Evolutionary conservation across 2,329 filamentous ascomycete genomes (phyloP), one percentile per base, ranked within the genome.

Genomic region (Trichophyton schoenleinii): DNA sequence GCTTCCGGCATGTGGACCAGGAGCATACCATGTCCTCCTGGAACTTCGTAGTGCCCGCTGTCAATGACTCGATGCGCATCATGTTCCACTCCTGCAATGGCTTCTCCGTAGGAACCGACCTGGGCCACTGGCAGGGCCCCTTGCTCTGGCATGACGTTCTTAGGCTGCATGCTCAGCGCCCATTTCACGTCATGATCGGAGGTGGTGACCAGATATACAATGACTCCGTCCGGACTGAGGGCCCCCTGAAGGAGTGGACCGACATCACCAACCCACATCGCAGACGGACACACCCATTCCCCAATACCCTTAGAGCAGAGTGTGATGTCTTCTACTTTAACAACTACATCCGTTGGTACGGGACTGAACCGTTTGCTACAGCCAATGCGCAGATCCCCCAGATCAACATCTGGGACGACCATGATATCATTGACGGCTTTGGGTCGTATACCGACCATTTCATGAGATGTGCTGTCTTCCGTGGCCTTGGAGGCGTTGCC

Each of bases 171-270:
- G 78, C 78, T 66, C 70, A 80, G 69, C 78, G 78, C 64, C 83
- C 83, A 6, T 84, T 86, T 71, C 82, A 85, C 68, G 81, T 84
- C 66, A 88, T 87, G 86, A 82, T 96, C 64, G 92, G 92, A 59
- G 92, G 92, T 62, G 92, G 92, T 63, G 92, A 97, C 70, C 92
- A 96, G 74, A 85, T 86, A 66, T 87, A 87, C 74, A 86, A 86
- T 66, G 84, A 86, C 61, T 89, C 88, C 25, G 89, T 97, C 66
- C 83, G 92, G 64, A 89, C 96, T 1, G 79, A 86, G 59, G 92
- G 91, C 0, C 92, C 92, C 0, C 76, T 97, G 64, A 84, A 83
- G 67, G 69, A 75, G 4, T 87, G 84, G 84, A 85, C 83, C 0
- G 75, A 78, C 55, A 86, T 86, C 65, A 66, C 67, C 28, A 86